Evolutionary conservation across 2,329 filamentous ascomycete species (phyloP).

Genomic region (Alternaria incomplexa): DNA sequence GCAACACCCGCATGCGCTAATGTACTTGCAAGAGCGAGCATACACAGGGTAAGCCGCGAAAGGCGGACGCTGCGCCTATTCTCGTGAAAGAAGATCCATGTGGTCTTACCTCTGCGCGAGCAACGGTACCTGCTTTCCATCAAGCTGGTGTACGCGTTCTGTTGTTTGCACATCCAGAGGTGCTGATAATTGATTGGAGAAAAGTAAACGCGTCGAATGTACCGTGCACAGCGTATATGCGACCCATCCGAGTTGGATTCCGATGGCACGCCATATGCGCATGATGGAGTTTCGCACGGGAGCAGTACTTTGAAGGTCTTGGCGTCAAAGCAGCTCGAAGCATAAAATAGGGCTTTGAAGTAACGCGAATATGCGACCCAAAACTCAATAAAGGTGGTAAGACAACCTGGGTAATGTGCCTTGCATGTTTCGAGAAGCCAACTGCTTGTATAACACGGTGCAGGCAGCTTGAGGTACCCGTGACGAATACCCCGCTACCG

Average conservation of each 20-base stretch:
- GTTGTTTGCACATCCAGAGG: background rate
- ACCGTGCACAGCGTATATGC: background rate
- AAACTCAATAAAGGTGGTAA: background rate
- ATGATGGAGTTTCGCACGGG: background rate
- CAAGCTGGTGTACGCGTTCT: constrained; percentile 10
- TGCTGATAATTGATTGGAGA: background rate
- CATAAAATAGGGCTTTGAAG: too few relatives aligned
- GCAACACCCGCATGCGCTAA: background rate
- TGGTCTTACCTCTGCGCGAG: constrained; percentile 21
- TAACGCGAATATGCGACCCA: background rate
- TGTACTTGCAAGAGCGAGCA: background rate
- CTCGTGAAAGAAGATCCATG: background rate
- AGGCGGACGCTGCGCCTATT: background rate
- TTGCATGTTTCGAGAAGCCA: background rate
- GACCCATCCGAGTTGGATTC: background rate
- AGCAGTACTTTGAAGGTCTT: background rate
- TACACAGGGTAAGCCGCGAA: background rate
- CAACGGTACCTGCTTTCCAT: constrained; percentile 13
- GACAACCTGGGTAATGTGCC: background rate
- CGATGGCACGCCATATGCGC: background rate
- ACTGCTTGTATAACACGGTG: background rate
- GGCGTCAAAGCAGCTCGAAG: background rate
- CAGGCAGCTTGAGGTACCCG: background rate
- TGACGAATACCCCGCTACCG: background rate
- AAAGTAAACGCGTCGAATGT: background rate